Evolutionary conservation across 306 rosid genomes (phyloP).

Genomic region (Corylus americana): DNA sequence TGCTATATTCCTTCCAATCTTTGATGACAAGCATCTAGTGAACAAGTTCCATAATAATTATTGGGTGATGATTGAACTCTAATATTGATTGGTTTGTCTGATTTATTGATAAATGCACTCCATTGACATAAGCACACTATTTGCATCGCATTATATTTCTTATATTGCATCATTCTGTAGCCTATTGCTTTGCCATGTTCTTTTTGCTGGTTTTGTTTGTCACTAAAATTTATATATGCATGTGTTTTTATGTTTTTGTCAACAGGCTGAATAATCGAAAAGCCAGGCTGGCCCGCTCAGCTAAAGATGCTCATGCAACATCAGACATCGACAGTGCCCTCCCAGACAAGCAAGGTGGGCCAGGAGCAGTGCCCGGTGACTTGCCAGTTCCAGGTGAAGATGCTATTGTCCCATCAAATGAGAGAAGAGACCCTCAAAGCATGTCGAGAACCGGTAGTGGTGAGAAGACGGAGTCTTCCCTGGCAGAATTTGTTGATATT

Average conservation of each 20-base stretch:
- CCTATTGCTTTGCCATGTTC: background rate
- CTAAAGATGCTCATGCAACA: slow-evolving; percentile 58
- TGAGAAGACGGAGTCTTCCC: slow-evolving; percentile 33
- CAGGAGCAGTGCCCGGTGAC: slow-evolving; percentile 40
- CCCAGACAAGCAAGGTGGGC: slow-evolving; percentile 55
- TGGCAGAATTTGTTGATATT: slow-evolving; percentile 34
- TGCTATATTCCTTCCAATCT: background rate
- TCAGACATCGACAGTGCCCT: slow-evolving; percentile 48
- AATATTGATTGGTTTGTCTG: background rate
- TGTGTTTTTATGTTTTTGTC: slow-evolving; percentile 11
- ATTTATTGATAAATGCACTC: slow-evolving; percentile 13
- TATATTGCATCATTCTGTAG: slow-evolving; percentile 1
- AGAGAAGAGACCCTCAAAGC: slow-evolving; percentile 47
- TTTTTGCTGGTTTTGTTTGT: slow-evolving; percentile 20
- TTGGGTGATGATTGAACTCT: background rate
- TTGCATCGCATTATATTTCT: slow-evolving; percentile 18
- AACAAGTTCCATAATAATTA: background rate
- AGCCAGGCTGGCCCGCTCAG: slow-evolving; percentile 88
- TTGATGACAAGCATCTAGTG: background rate
- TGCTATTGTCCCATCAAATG: slow-evolving; percentile 29
- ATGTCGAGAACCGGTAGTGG: slow-evolving; percentile 31
- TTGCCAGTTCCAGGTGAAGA: slow-evolving; percentile 54
- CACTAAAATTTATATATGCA: slow-evolving; percentile 3
- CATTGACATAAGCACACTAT: background rate
- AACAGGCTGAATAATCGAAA: slow-evolving; percentile 93